Evolutionary conservation across 1,284 basidiomycete species (phyloP), one percentile per base, ranked within the genome.

Genomic region (Blastosporella zonata): DNA sequence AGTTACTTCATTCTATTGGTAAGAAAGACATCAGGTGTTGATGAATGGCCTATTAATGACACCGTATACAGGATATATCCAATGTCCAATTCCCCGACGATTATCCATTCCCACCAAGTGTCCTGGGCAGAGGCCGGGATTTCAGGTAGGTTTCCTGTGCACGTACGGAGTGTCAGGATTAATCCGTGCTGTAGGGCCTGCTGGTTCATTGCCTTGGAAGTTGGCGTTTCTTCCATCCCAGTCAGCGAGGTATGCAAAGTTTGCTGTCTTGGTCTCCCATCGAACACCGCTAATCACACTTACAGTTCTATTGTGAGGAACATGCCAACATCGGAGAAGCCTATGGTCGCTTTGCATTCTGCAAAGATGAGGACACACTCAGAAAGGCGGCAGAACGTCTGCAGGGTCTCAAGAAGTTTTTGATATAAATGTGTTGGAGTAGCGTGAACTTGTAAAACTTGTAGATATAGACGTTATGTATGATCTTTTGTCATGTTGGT

Each of bases 221-320:
- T 95, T 35, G 90, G 90, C 17, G 93, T 97, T 17, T 95, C 93
- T 33, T 84, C 86, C 10, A 97, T 97, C 55, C 93, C 93, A 5
- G 90, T 93, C 49, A 95, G 93, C 74, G 93, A 94, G 79, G 90
- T 92, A 59, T 62, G 78, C 29, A 31, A 65, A 12, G 47, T n/a
- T n/a, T n/a, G n/a, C 10, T 28, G 6, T 50, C 46, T 40, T 41
- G 41, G 17, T 20, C 40, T 44, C 12, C n/a, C 13, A 28, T 36
- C 25, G 29, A 17, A 43, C 46, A 0, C 29, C 44, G 25, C 28
- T 22, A 47, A 37, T 17, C 33, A 34, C 8, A 8, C 6, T 34
- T 34, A 17, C 54, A 94, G 89, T 97, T 97, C 68, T 97, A 96
- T 71, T 90, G 87, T 60, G 77, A 84, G 58, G 87, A 91, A 50